Evolutionary conservation across 345 rosid species (phyloP), one percentile per base, ranked within the genome.

Genomic region (Brassica incana): DNA sequence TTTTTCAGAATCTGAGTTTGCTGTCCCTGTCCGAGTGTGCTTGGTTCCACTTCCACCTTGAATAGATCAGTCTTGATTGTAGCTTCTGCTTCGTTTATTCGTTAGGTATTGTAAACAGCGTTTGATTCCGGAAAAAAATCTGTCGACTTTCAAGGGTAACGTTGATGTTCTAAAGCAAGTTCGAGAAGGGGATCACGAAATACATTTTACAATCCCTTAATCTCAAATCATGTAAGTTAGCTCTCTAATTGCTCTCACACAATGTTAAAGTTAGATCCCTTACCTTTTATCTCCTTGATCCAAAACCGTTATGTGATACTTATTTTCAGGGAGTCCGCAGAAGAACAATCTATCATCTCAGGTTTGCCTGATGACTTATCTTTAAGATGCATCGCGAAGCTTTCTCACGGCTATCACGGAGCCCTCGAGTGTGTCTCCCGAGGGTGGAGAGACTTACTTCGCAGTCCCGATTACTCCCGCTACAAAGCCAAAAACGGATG

Each of bases 351-450:
- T 38, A 50, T 91, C 9, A 81, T 93, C 63, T 91, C 94, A 4
- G 94, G 92, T 54, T 82, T 91, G 67, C 98, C 97, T 0, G 91
- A 93, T 83, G 94, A 91, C 83, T 71, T 89, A 80, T 92, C 92
- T 75, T 79, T 90, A 78, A 86, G 87, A 78, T 90, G 95, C 78
- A 77, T 91, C 60, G 94, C 93, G 33, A 89, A 71, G 86, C 65
- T 90, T 40, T 91, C 97, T 65, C 97, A 90, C 67, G 95, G 95
- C 0, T 87, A 84, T 81, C 90, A 91, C 48, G 95, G 95, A 63
- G 64, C 69, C 33, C 90, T 91, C 43, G 89, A 87, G 77, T 16
- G 84, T 36, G 97, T 93, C 65, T 90, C 90, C 1, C 88, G 88
- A 84, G 85, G 87, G 10, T 93, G 98, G 97, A 91, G 89, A 77